Percentiles rank a stretch among this genome's conserved stretches.
Evolutionary conservation across 208 protist genomes (phyloP).

Genomic region (Trypanosoma boissoni): DNA sequence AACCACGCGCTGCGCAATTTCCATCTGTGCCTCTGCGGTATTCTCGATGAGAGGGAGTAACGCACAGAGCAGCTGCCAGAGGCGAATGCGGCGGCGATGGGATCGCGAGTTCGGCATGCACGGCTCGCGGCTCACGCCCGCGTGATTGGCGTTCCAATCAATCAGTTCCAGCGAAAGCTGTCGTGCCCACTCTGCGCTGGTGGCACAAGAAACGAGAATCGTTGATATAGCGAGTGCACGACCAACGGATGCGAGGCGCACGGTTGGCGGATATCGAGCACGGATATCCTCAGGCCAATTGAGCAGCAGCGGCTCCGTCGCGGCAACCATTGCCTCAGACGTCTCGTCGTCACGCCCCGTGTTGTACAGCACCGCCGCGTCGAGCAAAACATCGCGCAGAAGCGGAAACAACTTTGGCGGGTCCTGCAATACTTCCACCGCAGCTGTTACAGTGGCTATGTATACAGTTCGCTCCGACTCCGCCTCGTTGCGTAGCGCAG

Average conservation of each 20-base stretch:
- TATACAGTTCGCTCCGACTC: constrained; percentile 61
- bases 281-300: constrained; percentile 55
- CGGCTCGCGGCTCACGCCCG: constrained; percentile 60
- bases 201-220: constrained; percentile 59
- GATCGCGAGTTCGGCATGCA: constrained; percentile 90
- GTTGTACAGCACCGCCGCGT: constrained; percentile 71
- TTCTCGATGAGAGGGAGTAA: constrained; percentile 54
- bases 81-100: constrained; percentile 79
- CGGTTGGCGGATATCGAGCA: constrained; percentile 65
- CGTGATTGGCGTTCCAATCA: constrained; percentile 55
- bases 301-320: constrained; percentile 66
- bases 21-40: constrained; percentile 11
- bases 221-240: constrained; percentile 64
- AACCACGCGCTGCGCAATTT: constrained; percentile 45
- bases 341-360: constrained; percentile 73
- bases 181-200: constrained; percentile 26
- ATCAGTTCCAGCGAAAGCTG: constrained; percentile 57
- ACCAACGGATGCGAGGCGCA: constrained; percentile 64
- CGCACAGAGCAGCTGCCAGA: constrained; percentile 85
- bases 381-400: constrained; percentile 52
- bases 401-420: constrained; percentile 36
- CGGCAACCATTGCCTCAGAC: constrained; percentile 66
- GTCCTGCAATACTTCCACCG: constrained; percentile 53
- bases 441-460: constrained; percentile 52
- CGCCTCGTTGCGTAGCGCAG: constrained; percentile 34